Conservation (phyloP, 805 yeast species). For the Yarrowia sp. region DNA sequence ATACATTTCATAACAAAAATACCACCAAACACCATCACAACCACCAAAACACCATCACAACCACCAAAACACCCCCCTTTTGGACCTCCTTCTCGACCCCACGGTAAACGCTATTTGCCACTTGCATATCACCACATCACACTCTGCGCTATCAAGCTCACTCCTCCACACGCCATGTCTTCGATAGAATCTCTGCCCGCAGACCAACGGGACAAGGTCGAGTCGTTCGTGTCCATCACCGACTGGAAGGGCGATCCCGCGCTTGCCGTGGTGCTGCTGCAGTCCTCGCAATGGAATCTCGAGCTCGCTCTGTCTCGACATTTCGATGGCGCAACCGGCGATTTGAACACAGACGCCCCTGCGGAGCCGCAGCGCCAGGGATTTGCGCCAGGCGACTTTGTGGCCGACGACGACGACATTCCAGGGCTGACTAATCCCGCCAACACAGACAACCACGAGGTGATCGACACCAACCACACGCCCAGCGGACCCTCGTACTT, state of each 20-base stretch:
- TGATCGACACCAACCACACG: constrained; percentile 30
- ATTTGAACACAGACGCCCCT: constrained; percentile 32
- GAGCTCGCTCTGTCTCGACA: constrained; percentile 37
- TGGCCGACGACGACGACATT: constrained; percentile 30
- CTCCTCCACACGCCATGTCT: not conserved
- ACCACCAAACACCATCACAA: too few relatives aligned
- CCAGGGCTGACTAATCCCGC: constrained; percentile 37
- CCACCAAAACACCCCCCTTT: not conserved
- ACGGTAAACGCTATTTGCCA: constrained; percentile 22
- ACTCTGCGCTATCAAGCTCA: not conserved
- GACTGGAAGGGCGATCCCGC: constrained; percentile 36
- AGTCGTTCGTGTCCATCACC: constrained; percentile 39
- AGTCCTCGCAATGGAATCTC: constrained; percentile 43
- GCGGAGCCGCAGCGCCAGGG: constrained; percentile 21
- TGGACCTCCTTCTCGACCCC: not conserved
- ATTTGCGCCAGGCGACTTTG: constrained; percentile 12
- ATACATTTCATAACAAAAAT: too few relatives aligned
- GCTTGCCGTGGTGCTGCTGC: constrained; percentile 37
- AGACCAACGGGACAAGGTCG: constrained; percentile 31
- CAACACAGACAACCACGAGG: constrained; percentile 34
- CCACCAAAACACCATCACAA: not conserved
- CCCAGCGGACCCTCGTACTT: constrained; percentile 35
- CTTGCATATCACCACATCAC: constrained; percentile 13
- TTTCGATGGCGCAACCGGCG: constrained; percentile 27
- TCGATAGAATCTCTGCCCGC: constrained; percentile 21